These are phyloP conservation scores for Macrolepiota dolichaula DNA, from an alignment of 768 basidiomycete species.

Conservation along the genomic window DNA sequence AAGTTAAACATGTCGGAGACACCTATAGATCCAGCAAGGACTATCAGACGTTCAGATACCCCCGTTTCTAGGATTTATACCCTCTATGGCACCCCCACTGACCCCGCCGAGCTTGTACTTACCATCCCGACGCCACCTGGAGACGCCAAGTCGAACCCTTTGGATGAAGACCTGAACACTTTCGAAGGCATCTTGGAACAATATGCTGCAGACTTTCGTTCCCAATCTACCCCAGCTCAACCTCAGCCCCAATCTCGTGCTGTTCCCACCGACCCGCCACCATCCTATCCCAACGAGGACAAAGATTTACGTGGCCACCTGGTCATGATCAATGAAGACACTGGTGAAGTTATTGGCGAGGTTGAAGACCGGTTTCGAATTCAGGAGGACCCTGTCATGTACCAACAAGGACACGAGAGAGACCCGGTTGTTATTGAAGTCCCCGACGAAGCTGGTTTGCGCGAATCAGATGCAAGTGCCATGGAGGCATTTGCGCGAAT, in stretches of 20 bases:
- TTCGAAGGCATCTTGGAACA: constrained; percentile 68
- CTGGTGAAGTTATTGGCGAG: constrained; percentile 69
- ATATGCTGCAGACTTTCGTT: constrained; percentile 47
- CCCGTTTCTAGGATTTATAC: constrained; percentile 39
- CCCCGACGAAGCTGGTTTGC: constrained; percentile 38
- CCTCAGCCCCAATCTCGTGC: constrained; percentile 2
- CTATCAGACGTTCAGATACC: constrained; percentile 37
- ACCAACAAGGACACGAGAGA: constrained; percentile 45
- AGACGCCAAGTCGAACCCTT: constrained; percentile 26
- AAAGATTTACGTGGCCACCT: constrained; percentile 53
- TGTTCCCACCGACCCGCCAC: constrained; percentile 13
- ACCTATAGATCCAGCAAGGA: constrained; percentile 54
- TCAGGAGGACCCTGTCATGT: constrained; percentile 55
- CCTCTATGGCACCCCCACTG: constrained; percentile 35
- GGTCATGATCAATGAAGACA: constrained; percentile 69
- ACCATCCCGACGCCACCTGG: constrained; percentile 25
- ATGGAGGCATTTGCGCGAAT: constrained; percentile 56
- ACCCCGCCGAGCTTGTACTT: constrained; percentile 35
- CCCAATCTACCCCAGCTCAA: constrained; percentile 10
- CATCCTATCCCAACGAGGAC: constrained; percentile 18
- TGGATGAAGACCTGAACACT: constrained; percentile 54
- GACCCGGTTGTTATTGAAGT: constrained; percentile 76
- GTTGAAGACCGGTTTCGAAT: constrained; percentile 56
- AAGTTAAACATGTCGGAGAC: constrained; percentile 52
- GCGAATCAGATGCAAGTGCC: constrained; percentile 37